Conservation (phyloP, 2,329 filamentous ascomycete genomes). For the Pestalotiopsis sp. region DNA sequence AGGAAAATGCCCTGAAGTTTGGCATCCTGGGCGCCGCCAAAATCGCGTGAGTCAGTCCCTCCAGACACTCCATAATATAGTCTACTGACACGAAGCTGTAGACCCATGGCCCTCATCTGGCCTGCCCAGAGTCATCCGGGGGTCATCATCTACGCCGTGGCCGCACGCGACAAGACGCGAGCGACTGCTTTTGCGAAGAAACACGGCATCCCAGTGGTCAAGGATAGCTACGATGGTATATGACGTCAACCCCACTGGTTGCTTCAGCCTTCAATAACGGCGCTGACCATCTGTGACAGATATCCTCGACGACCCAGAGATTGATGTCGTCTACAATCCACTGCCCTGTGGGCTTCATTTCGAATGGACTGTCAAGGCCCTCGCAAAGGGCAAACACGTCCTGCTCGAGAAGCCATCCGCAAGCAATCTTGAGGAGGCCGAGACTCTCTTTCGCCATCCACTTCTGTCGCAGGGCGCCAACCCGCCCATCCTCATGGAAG, state of each 20-base stretch:
- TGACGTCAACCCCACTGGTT: neutral
- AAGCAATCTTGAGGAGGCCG: constrained; percentile 38
- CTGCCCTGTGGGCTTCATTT: constrained; percentile 34
- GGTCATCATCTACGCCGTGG: constrained; percentile 7
- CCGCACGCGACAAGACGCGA: constrained; percentile 4
- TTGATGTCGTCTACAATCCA: constrained; percentile 44
- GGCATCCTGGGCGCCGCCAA: neutral
- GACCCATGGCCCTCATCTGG: constrained; percentile 8
- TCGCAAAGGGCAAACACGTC: constrained; percentile 45
- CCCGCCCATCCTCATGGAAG: constrained; percentile 42
- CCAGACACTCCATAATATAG: neutral
- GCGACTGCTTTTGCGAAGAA: constrained; percentile 10
- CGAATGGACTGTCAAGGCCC: constrained; percentile 42
- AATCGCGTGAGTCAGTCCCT: neutral
- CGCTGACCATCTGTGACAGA: neutral
- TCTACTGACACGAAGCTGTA: neutral
- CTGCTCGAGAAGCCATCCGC: constrained; percentile 46
- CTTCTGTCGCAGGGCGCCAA: constrained; percentile 23
- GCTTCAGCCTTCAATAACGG: neutral
- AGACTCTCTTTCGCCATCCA: constrained; percentile 32
- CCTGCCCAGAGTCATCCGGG: constrained; percentile 8
- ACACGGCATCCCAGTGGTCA: constrained; percentile 8
- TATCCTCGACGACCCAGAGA: constrained; percentile 33
- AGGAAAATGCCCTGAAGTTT: neutral
- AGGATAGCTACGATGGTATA: constrained; percentile 7